Percentiles rank a stretch among this genome's conserved stretches.
These are phyloP conservation scores for Geopyxis carbonaria DNA, from an alignment of 495 filamentous ascomycete species.

Conservation along the genomic window DNA sequence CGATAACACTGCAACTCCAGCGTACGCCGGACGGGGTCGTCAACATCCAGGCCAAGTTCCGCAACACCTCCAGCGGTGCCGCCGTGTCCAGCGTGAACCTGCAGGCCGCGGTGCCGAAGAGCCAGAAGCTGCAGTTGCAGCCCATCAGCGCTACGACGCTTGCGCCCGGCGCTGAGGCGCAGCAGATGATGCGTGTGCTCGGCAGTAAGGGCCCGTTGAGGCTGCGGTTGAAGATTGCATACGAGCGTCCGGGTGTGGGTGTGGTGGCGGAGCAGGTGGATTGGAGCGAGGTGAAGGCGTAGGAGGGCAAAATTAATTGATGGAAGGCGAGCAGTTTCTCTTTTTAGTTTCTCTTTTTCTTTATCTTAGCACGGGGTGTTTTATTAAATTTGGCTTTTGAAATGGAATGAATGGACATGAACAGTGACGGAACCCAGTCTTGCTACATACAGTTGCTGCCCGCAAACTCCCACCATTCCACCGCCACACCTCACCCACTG, in stretches of 20 bases:
- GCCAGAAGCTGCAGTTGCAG: constrained; percentile 76
- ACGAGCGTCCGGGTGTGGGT: constrained; percentile 47
- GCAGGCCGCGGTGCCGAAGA: constrained; percentile 91
- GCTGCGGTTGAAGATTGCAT: constrained; percentile 70
- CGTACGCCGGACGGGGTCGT: constrained; percentile 52
- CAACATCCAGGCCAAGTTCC: constrained; percentile 69
- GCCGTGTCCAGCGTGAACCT: constrained; percentile 55
- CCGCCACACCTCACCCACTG: too few relatives aligned
- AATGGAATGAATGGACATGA: too few relatives aligned
- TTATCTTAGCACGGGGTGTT: too few relatives aligned
- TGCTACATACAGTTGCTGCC: too few relatives aligned
- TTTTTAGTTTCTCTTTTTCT: too few relatives aligned
- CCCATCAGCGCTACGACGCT: constrained; percentile 68
- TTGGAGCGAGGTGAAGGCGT: constrained; percentile 50
- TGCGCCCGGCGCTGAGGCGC: constrained; percentile 60
- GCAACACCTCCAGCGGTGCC: constrained; percentile 49
- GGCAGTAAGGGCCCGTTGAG: constrained; percentile 66
- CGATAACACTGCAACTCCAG: constrained; percentile 64
- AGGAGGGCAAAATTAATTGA: too few relatives aligned
- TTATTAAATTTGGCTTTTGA: too few relatives aligned
- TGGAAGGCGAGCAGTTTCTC: too few relatives aligned
- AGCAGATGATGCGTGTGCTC: constrained; percentile 69
- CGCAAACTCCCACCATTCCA: too few relatives aligned
- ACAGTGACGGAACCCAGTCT: too few relatives aligned
- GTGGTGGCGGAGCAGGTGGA: constrained; percentile 82